Base-by-base conservation (phyloP, 805 yeast genomes). In the Nakazawaea ernobii region DNA sequence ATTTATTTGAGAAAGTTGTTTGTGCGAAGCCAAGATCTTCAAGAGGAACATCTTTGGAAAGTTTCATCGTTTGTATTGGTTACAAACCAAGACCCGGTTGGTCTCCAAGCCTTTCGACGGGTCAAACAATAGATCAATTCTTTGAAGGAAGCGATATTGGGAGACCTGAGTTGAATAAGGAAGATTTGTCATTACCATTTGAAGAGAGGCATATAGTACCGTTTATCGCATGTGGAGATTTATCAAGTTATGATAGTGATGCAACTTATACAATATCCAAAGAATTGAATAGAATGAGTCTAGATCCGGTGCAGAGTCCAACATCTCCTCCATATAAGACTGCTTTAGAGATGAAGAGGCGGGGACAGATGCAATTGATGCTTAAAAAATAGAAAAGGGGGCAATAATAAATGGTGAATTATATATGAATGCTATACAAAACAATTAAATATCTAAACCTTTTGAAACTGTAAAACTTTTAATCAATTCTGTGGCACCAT, bases 21-120 rank as follows among this genome's bases (percentile, higher is more conserved):
- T 94, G 99, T 66, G 97, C 98, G 4, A 94, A 94, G 61, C 99
- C 99, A 15, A 75, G 98, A 57, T 83, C 97, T 1, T 90, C 97
- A 0, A 76, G 99, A 60, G 97, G 97, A 7, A 86, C 97, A 0
- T 90, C 97, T 0, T 67, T 94, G 40, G 99, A 94, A 63, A 87
- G 97, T 3, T 94, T 94, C 57, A 81, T 94, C 39, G 98, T 94
- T 1, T 94, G 99, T 63, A 67, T 85, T 41, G 95, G 94, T 6
- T 94, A 89, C 64, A 76, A 70, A 45, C 97, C 98, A 17, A 77
- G 96, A 41, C 69, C 74, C 1, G 86, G 89, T 1, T 92, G 97
- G 97, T 70, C 68, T 38, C 97, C 98, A 0, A 70, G 67, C 32
- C 60, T 77, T 40, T 72, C 63, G 48, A 68, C 72, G 45, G 52